A percentile compares a stretch with the other conserved stretches of the same genome.
Conservation (phyloP, 257 asterid species). For the Solanum commersonii region DNA sequence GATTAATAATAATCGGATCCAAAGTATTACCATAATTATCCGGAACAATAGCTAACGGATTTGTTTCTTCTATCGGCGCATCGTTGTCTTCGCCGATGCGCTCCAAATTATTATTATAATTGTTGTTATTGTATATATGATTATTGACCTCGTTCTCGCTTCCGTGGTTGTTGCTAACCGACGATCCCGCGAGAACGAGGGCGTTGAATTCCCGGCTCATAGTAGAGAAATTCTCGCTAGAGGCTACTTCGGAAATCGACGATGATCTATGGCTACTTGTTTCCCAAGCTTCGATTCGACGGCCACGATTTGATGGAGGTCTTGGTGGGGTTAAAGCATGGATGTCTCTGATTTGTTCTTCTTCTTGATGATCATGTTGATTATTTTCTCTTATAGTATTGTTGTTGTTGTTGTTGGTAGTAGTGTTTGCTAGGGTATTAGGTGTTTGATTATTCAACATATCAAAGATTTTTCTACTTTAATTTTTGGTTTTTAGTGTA, state of each 20-base stretch:
- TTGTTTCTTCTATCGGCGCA: constrained; percentile 21
- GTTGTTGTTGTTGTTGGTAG: background rate
- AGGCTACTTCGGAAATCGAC: constrained; percentile 9
- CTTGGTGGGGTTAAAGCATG: constrained; percentile 75
- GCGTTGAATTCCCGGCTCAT: constrained; percentile 85
- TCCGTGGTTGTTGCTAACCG: constrained; percentile 20
- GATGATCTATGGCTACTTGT: constrained; percentile 33
- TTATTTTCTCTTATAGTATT: background rate
- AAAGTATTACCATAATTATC: constrained; percentile 20
- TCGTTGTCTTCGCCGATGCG: constrained; percentile 55
- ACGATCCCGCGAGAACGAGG: constrained; percentile 56
- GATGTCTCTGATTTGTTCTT: constrained; percentile 52
- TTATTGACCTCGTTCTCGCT: constrained; percentile 10
- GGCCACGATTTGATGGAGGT: constrained; percentile 9
- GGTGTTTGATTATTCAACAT: constrained; percentile 54
- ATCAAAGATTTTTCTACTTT: background rate
- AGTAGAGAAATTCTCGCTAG: constrained; percentile 45
- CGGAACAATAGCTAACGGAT: constrained; percentile 73
- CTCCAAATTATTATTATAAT: constrained; percentile 16
- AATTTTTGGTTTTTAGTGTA: background rate
- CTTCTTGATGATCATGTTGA: constrained; percentile 7
- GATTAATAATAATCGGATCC: constrained; percentile 1
- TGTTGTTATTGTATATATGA: constrained; percentile 7
- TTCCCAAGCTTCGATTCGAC: constrained; percentile 38
- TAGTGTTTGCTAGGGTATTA: constrained; percentile 19